Conservation (phyloP, 2,329 filamentous ascomycete species). For the Trichoderma koningii region DNA sequence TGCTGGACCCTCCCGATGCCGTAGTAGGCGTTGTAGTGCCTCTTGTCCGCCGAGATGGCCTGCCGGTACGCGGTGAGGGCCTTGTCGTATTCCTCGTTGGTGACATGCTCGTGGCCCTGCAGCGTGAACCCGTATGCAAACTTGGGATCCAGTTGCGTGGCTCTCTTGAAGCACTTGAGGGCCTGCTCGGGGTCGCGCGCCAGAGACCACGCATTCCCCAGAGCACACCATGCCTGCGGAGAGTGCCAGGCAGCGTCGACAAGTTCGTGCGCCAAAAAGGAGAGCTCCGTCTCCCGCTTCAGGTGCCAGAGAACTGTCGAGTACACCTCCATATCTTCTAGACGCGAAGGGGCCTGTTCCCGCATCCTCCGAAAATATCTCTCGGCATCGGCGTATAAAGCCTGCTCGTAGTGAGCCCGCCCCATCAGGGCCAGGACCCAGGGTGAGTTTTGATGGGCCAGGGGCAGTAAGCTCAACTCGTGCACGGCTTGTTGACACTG, state of each 20-base stretch:
- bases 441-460: constrained; percentile 80
- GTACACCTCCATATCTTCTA: constrained; percentile 97
- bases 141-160: constrained; percentile 83
- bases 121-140: constrained; percentile 96
- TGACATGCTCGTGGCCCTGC: constrained; percentile 92
- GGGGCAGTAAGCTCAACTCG: constrained; percentile 69
- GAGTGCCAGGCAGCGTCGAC: constrained; percentile 85
- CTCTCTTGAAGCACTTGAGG: constrained; percentile 89
- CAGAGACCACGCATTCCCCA: constrained; percentile 93
- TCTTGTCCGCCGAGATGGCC: constrained; percentile 80
- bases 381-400: constrained; percentile 82
- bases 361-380: constrained; percentile 81
- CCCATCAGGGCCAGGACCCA: constrained; percentile 93
- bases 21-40: constrained; percentile 99
- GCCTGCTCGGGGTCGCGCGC: constrained; percentile 93
- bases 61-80: constrained; percentile 84
- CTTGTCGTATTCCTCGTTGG: constrained; percentile 97
- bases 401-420: constrained; percentile 87
- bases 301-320: constrained; percentile 99
- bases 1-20: constrained; percentile 82
- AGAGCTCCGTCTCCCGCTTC: constrained; percentile 87
- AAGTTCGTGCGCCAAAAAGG: constrained; percentile 87
- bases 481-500: constrained; percentile 76
- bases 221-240: constrained; percentile 91
- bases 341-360: constrained; percentile 74